Evolutionary conservation across 208 protist genomes (phyloP).

Genomic region (Trypanosoma melophagium): DNA sequence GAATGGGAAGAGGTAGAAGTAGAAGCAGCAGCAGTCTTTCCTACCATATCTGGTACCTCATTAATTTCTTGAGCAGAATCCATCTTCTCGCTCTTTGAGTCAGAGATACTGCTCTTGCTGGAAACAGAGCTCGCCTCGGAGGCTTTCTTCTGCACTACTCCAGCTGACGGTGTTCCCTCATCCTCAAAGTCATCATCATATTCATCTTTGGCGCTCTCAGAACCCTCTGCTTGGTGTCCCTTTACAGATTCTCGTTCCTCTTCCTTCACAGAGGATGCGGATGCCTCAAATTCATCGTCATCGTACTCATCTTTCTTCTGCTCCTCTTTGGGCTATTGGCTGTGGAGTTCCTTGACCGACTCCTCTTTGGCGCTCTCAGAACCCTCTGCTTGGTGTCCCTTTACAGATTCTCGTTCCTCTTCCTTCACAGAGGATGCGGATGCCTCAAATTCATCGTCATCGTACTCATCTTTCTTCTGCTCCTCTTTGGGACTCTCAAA

Average conservation of each 20-base stretch:
- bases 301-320: conserved; percentile 35
- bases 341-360: too few species aligned
- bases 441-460: too few species aligned
- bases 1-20: background rate
- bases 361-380: background rate
- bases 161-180: background rate
- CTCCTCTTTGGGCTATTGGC: background rate
- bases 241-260: background rate
- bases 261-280: background rate
- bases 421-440: too few species aligned
- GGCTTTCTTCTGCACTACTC: background rate
- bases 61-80: conserved; percentile 26
- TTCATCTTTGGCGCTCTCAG: background rate
- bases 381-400: conserved; percentile 7
- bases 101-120: conserved; percentile 10
- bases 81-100: background rate
- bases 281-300: conserved; percentile 26
- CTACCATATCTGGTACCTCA: conserved; percentile 29
- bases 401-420: background rate
- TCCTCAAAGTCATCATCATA: conserved; percentile 18
- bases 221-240: conserved; percentile 5
- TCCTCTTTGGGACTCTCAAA: conserved; percentile 9
- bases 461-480: conserved; percentile 10
- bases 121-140: background rate
- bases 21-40: background rate